A percentile compares a stretch with the other conserved stretches of the same genome.
These are phyloP conservation scores for Calonectria crousiana DNA, from an alignment of 2,329 filamentous ascomycete genomes.

Conservation along the genomic window DNA sequence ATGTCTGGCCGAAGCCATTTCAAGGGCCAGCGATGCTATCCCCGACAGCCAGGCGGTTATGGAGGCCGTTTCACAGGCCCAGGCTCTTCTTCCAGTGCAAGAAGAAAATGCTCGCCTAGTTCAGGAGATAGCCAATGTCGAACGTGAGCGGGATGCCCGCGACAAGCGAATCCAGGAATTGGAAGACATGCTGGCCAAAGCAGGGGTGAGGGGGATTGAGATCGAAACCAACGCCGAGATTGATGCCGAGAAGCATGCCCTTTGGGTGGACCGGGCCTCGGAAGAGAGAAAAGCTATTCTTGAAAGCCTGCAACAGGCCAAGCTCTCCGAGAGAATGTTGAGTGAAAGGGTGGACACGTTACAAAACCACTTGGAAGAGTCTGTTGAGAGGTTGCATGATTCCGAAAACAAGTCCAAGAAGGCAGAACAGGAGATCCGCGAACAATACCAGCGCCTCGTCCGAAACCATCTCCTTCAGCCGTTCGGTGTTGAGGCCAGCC, in stretches of 20 bases:
- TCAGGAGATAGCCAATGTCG: neutral
- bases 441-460: no score
- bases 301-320: no score
- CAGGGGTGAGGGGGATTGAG: neutral
- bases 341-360: no score
- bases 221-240: neutral
- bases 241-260: neutral
- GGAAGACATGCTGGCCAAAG: neutral
- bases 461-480: no score
- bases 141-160: neutral
- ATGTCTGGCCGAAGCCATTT: neutral
- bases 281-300: no score
- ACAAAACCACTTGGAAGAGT: no score
- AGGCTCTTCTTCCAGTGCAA: neutral
- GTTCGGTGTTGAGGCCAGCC: no score
- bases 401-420: no score
- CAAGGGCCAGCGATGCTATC: neutral
- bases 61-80: neutral
- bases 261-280: neutral
- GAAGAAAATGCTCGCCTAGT: neutral
- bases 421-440: no score
- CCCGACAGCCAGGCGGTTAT: neutral
- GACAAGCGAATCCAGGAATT: neutral
- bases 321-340: no score
- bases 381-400: no score